Percentiles rank a stretch among this genome's conserved stretches.
phyloP scores from a whole-genome alignment of 768 basidiomycete species.

The Phallus indusiatus region DNA sequence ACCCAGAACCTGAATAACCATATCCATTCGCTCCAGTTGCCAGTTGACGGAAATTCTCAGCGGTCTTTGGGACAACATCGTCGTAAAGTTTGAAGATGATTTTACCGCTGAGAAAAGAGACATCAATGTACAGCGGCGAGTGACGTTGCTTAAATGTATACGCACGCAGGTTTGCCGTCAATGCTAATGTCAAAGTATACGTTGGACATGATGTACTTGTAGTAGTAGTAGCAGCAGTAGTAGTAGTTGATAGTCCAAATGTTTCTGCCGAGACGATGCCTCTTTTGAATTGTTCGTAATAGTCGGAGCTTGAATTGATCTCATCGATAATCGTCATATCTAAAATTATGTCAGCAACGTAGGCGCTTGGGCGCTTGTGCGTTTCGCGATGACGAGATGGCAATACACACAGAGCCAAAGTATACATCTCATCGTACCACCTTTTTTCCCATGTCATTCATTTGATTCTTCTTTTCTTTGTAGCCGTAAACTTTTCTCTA shows the following conservation, averaged over 20 bases:
- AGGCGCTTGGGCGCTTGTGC: background rate
- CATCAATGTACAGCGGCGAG: background rate
- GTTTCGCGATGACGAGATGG: background rate
- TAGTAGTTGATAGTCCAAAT: background rate
- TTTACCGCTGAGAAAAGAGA: constrained; percentile 29
- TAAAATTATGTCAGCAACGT: background rate
- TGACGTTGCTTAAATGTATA: background rate
- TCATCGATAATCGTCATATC: constrained; percentile 6
- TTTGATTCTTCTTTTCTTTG: background rate
- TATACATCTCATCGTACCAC: background rate
- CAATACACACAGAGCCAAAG: background rate
- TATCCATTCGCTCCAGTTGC: constrained; percentile 66
- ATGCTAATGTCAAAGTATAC: constrained; percentile 51
- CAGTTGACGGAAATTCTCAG: constrained; percentile 83
- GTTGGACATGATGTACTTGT: constrained; percentile 5
- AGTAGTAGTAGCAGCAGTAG: background rate
- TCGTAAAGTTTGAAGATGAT: constrained; percentile 85
- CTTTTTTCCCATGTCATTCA: background rate
- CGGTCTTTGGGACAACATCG: constrained; percentile 62
- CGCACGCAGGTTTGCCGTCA: constrained; percentile 19
- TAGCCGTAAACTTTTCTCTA: constrained; percentile 1
- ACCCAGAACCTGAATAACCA: constrained; percentile 56
- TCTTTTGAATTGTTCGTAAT: constrained; percentile 2
- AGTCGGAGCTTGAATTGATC: constrained; percentile 9
- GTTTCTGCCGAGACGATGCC: background rate